Evolutionary conservation across 345 rosid genomes (phyloP), one percentile per base, ranked within the genome.

Genomic region (Eucalyptus regnans): DNA sequence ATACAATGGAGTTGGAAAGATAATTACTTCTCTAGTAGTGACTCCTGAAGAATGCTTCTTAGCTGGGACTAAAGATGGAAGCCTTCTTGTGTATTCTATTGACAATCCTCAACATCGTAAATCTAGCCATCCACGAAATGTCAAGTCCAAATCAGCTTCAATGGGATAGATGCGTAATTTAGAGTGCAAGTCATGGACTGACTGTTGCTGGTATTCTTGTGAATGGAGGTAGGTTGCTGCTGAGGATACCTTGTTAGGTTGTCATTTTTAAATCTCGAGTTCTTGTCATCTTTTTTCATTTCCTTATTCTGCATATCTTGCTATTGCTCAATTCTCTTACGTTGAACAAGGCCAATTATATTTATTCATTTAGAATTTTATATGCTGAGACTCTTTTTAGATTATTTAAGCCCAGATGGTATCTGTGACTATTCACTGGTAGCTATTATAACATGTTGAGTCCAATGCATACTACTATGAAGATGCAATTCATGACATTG

Each of bases 31-130:
- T 90, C 91, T 97, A 33, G 93, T 92, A 48, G 99, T 97, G 86
- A 97, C 99, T 52, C 96, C 93, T 58, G 98, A 97, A 91, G 98
- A 97, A 86, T 96, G 99, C 92, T 95, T 97, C 94, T 91, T 97
- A 92, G 98, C 98, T 44, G 99, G 99, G 88, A 96, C 98, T 58
- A 97, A 95, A 94, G 99, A 97, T 89, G 99, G 99, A 90, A 91
- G 88, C 92, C 94, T 97, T 93, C 98, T 97, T 89, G 97, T 97
- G 54, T 97, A 97, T 91, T 96, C 99, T 3, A 96, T 97, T 86
- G 99, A 97, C 90, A 96, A 94, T 91, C 92, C 96, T 90, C 99
- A 94, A 89, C 95, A 91, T 52, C 97, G 94, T 89, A 94, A 92
- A 92, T 29, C 90, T 83, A 91, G 89, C 87, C 90, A 90, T 88